Evolutionary conservation across 495 filamentous ascomycete species (phyloP), one percentile per base, ranked within the genome.

Genomic region (Lasiosphaeriaceae sp.): DNA sequence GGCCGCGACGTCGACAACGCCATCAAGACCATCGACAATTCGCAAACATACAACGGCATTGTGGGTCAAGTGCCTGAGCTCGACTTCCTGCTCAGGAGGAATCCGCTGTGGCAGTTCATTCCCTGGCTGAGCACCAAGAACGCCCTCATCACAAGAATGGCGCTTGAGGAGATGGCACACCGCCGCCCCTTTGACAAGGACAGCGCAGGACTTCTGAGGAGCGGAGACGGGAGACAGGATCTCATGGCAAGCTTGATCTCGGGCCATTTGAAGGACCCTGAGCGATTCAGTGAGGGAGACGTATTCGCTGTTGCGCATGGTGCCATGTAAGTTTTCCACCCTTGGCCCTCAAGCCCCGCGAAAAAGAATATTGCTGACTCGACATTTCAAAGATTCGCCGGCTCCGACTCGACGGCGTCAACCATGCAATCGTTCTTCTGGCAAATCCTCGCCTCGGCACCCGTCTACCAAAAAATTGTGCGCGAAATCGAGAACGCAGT

Each of bases 381-480:
- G 65, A 24, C 5, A 0, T n/a, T 2, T 14, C 14, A 31, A 56
- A 79, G 77, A 59, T 75, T 83, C 58, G 84, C 83, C 2, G 84
- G 84, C 49, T 81, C 83, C 16, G 85, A 87, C 64, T 86, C 85
- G 17, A 86, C 81, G 3, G 83, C 83, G 22, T 78, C 77, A 3
- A 79, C 80, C 2, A 76, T 87, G 60, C 77, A 82, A 55, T 79
- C 75, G 50, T 80, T 76, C 59, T 72, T 87, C 58, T 75, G 80
- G 62, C 76, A 82, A 58, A 64, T 82, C 0, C 74, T 85, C 11
- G 73, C 72, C 19, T 70, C 72, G 17, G 64, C 69, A 0, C 69
- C 61, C 5, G 74, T 80, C 16, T 78, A 81, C 65, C 21, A 63
- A 2, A 61, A 56, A 5, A 60, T 86, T 26, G 64, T 72, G 1